Evolutionary conservation across 2,329 filamentous ascomycete genomes (phyloP).

Genomic region (Cordyceps cateniannulata): DNA sequence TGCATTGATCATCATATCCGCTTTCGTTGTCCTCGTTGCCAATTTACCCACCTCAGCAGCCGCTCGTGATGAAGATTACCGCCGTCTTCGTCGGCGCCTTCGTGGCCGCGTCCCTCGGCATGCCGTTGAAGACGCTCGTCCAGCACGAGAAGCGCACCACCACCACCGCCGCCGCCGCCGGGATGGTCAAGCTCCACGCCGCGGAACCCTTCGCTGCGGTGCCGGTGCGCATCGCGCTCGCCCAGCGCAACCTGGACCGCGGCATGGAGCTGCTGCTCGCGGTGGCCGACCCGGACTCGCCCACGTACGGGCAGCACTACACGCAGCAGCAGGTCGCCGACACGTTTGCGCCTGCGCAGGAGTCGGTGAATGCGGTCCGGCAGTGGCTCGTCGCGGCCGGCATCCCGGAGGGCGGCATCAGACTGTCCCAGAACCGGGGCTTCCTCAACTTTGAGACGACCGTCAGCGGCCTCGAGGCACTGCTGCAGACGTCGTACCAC

Average conservation of each 20-base stretch:
- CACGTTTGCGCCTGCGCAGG: conserved; percentile 8
- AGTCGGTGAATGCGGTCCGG: conserved; percentile 43
- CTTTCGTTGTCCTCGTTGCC: not conserved
- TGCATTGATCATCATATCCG: not conserved
- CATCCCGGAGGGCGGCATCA: conserved; percentile 39
- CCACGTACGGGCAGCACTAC: conserved; percentile 17
- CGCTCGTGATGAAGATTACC: not conserved
- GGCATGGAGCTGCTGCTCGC: not conserved
- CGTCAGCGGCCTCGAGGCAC: conserved; percentile 31
- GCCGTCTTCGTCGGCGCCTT: conserved; percentile 3
- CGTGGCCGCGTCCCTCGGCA: conserved; percentile 2
- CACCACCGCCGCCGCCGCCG: not conserved
- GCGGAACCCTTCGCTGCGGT: not conserved
- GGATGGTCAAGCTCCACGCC: not conserved
- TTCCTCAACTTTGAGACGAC: conserved; percentile 26
- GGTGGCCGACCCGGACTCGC: not conserved
- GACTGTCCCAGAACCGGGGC: conserved; percentile 41
- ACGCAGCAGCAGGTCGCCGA: not conserved
- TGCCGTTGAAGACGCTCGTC: not conserved
- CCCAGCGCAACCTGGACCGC: not conserved
- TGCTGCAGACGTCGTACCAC: conserved; percentile 33
- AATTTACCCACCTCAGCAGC: too few relatives aligned
- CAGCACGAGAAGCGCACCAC: not conserved
- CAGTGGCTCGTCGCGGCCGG: conserved; percentile 47
- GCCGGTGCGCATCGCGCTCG: not conserved